These are phyloP conservation scores for Handroanthus guayacan DNA, from an alignment of 257 asterid species.

Conservation along the genomic window DNA sequence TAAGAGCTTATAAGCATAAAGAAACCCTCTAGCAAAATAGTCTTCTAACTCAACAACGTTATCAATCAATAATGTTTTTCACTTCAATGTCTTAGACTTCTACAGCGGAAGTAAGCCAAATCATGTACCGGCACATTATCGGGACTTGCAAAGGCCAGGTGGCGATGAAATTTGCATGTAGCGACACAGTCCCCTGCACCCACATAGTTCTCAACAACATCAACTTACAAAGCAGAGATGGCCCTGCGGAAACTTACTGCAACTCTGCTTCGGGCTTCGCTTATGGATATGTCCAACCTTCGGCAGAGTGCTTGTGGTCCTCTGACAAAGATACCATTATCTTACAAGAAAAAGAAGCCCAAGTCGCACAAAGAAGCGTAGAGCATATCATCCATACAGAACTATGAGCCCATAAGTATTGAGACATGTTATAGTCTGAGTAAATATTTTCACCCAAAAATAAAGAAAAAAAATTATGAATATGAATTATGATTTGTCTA, in stretches of 20 bases:
- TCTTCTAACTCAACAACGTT: too few species aligned
- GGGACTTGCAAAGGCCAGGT: slow-evolving; percentile 66
- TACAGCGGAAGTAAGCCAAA: slow-evolving; percentile 72
- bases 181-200: slow-evolving; percentile 79
- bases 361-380: slow-evolving; percentile 24
- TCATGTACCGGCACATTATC: slow-evolving; percentile 62
- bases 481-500: too few species aligned
- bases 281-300: slow-evolving; percentile 75
- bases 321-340: slow-evolving; percentile 41
- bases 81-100: slow-evolving; percentile 57
- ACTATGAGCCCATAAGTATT: slow-evolving; percentile 51
- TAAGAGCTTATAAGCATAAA: too few species aligned
- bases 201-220: slow-evolving; percentile 68
- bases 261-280: slow-evolving; percentile 73
- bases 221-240: slow-evolving; percentile 62
- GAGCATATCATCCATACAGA: slow-evolving; percentile 65
- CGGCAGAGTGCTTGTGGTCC: slow-evolving; percentile 78
- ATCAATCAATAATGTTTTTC: too few species aligned
- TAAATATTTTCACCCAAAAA: too few species aligned
- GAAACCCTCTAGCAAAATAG: too few species aligned
- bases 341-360: slow-evolving; percentile 39
- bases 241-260: slow-evolving; percentile 76
- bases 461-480: too few species aligned
- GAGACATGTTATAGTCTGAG: too few species aligned
- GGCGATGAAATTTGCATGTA: slow-evolving; percentile 84